Percentiles rank a stretch among this genome's conserved stretches.
Conservation (phyloP, 2,329 filamentous ascomycete species). For the Claviceps purpurea region DNA sequence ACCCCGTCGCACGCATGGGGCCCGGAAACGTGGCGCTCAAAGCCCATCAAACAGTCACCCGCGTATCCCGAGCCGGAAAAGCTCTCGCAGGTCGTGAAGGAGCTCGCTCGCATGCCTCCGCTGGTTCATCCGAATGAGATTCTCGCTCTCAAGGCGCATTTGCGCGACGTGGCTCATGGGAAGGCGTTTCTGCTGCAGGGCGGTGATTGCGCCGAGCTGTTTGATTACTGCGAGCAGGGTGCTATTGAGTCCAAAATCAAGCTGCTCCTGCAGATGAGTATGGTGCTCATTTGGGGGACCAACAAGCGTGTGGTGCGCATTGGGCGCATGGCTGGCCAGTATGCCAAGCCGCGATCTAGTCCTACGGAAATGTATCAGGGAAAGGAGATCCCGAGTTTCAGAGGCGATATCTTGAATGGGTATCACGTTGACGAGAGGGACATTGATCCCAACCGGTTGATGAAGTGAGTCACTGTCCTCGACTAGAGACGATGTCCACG, state of each 20-base stretch:
- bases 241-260: constrained; percentile 96
- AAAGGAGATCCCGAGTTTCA: constrained; percentile 73
- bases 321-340: constrained; percentile 92
- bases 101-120: constrained; percentile 58
- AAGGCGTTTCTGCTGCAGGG: constrained; percentile 92
- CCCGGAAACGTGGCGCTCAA: constrained; percentile 59
- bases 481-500: not conserved
- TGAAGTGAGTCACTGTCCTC: constrained; percentile 38
- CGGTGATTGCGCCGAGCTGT: constrained; percentile 93
- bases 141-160: constrained; percentile 58
- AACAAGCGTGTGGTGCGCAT: constrained; percentile 80
- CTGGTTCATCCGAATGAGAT: constrained; percentile 75
- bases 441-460: constrained; percentile 71
- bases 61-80: constrained; percentile 50
- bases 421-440: constrained; percentile 61
- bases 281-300: constrained; percentile 84
- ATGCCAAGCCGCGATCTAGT: constrained; percentile 86
- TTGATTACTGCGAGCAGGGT: constrained; percentile 83
- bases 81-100: constrained; percentile 45
- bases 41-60: constrained; percentile 67
- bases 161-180: constrained; percentile 77
- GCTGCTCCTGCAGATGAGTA: constrained; percentile 88
- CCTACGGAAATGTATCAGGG: constrained; percentile 74
- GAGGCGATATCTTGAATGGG: constrained; percentile 92
- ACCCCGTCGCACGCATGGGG: constrained; percentile 29